Evolutionary conservation across 2,329 filamentous ascomycete species (phyloP), one percentile per base, ranked within the genome.

Genomic region (Lasiodiplodia citricola): DNA sequence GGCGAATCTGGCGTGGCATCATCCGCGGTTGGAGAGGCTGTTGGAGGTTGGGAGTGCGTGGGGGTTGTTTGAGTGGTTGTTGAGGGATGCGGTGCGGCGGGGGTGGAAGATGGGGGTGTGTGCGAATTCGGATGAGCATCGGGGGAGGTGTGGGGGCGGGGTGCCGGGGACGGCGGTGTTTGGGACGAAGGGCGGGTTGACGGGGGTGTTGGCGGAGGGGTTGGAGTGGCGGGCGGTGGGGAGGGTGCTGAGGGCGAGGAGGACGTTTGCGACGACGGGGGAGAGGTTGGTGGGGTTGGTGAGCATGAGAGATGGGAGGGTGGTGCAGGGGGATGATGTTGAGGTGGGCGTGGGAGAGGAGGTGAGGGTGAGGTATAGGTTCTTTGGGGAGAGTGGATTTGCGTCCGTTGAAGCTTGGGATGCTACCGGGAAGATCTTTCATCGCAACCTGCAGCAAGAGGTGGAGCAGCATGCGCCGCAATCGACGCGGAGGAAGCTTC

Each of bases 91-190:
- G 5, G 73, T 80, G 1, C 41, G 70, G 41, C 66, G 78, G 1
- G 78, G 77, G 11, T 79, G 76, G 75, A 75, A 75, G 67, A 35
- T 80, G 23, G 78, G 78, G 3, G 78, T 80, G 0, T 78, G 72
- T 47, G 78, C 78, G 16, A 80, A 80, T 67, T 76, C 73, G 31
- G 78, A 80, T 52, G 78, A 80, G 72, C 78, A 80, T 66, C 74
- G 78, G 1, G 78, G 78, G 1, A 72, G 78, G 0, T 80, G 78
- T 63, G 78, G 78, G 13, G 78, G 78, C 16, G 77, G 78, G 6
- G 78, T 80, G 0, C 75, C 76, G 2, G 77, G 77, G 1, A 79
- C 75, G 4, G 77, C 77, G 2, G 77, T 79, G 0, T 80, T 80
- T 2, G 62, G 62, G 31, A 52, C 47, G 1, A 54, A 41, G 21